Conservation (phyloP, 1,284 basidiomycete genomes). For the Moniliophthora roreri region DNA sequence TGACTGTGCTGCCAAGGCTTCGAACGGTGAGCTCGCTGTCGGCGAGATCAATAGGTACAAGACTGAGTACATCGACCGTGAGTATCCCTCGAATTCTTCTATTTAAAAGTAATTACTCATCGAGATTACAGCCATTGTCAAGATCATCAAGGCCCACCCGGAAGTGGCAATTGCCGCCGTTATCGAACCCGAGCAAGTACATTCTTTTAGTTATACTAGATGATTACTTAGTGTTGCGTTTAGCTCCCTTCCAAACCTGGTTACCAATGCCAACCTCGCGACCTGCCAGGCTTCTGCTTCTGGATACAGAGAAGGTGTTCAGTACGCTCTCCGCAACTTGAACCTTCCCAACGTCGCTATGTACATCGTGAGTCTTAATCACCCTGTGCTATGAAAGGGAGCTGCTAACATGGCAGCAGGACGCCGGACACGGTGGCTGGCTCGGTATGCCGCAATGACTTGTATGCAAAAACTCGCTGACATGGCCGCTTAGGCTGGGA, state of each 20-base stretch:
- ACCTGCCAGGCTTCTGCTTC: conserved; percentile 28
- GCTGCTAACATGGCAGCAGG: too few relatives aligned
- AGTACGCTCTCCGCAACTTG: conserved; percentile 41
- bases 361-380: too few relatives aligned
- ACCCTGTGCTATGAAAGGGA: too few relatives aligned
- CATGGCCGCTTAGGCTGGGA: too few relatives aligned
- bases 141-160: conserved; percentile 23
- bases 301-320: conserved; percentile 26
- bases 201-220: too few relatives aligned
- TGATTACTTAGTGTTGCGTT: too few relatives aligned
- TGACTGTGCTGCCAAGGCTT: conserved; percentile 43
- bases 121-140: conserved; percentile 22
- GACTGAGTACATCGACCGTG: conserved; percentile 42
- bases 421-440: conserved; percentile 46
- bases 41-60: conserved; percentile 37
- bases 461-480: too few relatives aligned
- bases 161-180: conserved; percentile 41
- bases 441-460: too few relatives aligned
- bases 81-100: conserved; percentile 13
- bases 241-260: conserved; percentile 35
- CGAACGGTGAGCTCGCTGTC: conserved; percentile 43
- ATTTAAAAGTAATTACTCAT: neutral
- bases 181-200: too few relatives aligned
- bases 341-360: conserved; percentile 35
- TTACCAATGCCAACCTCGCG: conserved; percentile 42